Percentiles rank a stretch among this genome's conserved stretches.
These are phyloP conservation scores for Sphagnum tenellum DNA, from an alignment of 225 moss, liverwort and hornwort genomes.

Conservation along the genomic window DNA sequence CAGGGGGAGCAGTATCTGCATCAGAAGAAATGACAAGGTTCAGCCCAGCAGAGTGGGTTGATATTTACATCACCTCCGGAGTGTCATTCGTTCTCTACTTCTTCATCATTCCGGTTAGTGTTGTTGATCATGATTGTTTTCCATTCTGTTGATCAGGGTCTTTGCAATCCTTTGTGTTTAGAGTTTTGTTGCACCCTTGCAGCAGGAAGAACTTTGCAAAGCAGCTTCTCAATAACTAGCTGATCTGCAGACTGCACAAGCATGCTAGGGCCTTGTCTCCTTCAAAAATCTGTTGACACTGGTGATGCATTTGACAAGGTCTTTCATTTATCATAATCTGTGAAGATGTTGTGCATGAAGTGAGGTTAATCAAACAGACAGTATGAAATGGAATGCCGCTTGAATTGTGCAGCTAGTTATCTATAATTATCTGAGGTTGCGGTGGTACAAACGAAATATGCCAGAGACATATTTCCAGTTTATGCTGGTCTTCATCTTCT, in stretches of 20 bases:
- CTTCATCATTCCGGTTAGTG: slow-evolving; percentile 46
- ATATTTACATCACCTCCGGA: slow-evolving; percentile 26
- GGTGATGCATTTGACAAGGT: background rate
- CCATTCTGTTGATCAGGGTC: too few species aligned
- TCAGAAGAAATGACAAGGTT: slow-evolving; percentile 15
- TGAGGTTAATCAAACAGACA: too few species aligned
- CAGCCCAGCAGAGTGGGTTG: slow-evolving; percentile 24
- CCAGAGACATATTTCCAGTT: slow-evolving; percentile 78
- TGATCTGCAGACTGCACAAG: too few species aligned
- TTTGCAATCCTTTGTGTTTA: too few species aligned
- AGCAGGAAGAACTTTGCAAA: background rate
- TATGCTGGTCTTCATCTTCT: slow-evolving; percentile 87
- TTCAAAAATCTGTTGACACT: background rate
- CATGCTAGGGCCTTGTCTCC: too few species aligned
- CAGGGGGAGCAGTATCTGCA: slow-evolving; percentile 12
- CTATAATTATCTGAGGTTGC: slow-evolving; percentile 69
- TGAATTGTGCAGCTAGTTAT: slow-evolving; percentile 23
- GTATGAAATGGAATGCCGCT: too few species aligned
- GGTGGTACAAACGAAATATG: slow-evolving; percentile 76
- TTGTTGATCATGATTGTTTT: background rate
- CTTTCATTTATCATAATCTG: too few species aligned
- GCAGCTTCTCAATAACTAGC: too few species aligned
- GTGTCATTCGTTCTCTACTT: slow-evolving; percentile 42
- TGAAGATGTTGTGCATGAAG: too few species aligned
- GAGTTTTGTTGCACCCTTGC: background rate